Percentiles rank a stretch among this genome's conserved stretches.
phyloP scores from a whole-genome alignment of 2,329 filamentous ascomycete species.

The Pseudodiploospora longispora region DNA sequence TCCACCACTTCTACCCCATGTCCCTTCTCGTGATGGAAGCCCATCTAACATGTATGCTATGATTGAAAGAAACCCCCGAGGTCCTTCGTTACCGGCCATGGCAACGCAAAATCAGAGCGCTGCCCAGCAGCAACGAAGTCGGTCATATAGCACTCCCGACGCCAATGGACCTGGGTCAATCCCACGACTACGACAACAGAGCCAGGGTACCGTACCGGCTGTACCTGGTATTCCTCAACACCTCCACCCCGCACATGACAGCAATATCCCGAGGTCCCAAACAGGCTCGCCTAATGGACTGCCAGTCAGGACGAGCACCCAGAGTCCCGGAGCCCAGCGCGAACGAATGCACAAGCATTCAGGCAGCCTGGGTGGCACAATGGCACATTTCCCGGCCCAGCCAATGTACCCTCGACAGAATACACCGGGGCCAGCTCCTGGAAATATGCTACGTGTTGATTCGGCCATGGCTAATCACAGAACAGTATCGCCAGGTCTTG shows the following conservation, averaged over 20 bases:
- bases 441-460: conserved; percentile 30
- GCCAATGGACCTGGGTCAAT: conserved; percentile 62
- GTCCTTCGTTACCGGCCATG: conserved; percentile 74
- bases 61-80: conserved; percentile 58
- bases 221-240: conserved; percentile 72
- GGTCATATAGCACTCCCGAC: conserved; percentile 92
- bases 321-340: conserved; percentile 61
- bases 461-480: conserved; percentile 30
- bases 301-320: conserved; percentile 60
- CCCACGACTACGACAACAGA: conserved; percentile 47
- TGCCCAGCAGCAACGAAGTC: conserved; percentile 62
- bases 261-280: conserved; percentile 67
- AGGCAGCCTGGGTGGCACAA: conserved; percentile 42
- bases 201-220: conserved; percentile 51
- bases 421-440: conserved; percentile 29
- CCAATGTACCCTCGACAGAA: conserved; percentile 43
- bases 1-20: conserved; percentile 76
- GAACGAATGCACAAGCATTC: conserved; percentile 46
- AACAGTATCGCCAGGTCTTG: conserved; percentile 39
- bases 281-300: conserved; percentile 69
- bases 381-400: conserved; percentile 49
- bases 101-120: conserved; percentile 46
- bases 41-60: conserved; percentile 56
- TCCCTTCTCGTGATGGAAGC: conserved; percentile 68
- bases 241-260: conserved; percentile 52